Conservation (phyloP, 208 protist species). For the Phytomonas sp. region DNA sequence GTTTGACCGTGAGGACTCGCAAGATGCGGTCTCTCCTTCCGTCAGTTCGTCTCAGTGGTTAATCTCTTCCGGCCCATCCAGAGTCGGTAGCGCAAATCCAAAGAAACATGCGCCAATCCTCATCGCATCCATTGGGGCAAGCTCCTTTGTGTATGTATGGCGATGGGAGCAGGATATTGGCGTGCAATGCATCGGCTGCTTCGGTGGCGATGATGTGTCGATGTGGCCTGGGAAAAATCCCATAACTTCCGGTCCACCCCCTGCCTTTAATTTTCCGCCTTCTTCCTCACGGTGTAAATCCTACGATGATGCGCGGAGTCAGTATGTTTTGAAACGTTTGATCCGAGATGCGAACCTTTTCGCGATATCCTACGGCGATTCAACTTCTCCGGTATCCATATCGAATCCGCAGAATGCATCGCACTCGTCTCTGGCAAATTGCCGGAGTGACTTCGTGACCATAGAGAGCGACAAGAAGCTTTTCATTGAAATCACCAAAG, state of each 20-base stretch:
- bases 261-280: too few relatives aligned
- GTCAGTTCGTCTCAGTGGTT: too few relatives aligned
- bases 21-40: too few relatives aligned
- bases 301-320: slow-evolving; percentile 34
- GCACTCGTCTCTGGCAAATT: too few relatives aligned
- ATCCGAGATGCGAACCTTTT: slow-evolving; percentile 13
- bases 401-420: too few relatives aligned
- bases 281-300: neutral
- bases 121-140: slow-evolving; percentile 38
- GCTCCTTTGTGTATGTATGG: slow-evolving; percentile 53
- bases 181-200: slow-evolving; percentile 53
- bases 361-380: neutral
- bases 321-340: slow-evolving; percentile 41
- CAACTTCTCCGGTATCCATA: too few relatives aligned
- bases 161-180: slow-evolving; percentile 21
- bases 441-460: too few relatives aligned
- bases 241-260: too few relatives aligned
- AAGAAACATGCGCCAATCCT: slow-evolving; percentile 12
- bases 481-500: too few relatives aligned
- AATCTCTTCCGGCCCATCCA: too few relatives aligned
- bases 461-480: too few relatives aligned
- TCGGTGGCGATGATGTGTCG: slow-evolving; percentile 23
- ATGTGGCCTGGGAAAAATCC: neutral
- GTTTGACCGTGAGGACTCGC: too few relatives aligned
- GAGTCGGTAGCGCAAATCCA: neutral